A percentile compares a stretch with the other conserved stretches of the same genome.
phyloP scores from a whole-genome alignment of 305 asterid species.

The Plantago coronopus region DNA sequence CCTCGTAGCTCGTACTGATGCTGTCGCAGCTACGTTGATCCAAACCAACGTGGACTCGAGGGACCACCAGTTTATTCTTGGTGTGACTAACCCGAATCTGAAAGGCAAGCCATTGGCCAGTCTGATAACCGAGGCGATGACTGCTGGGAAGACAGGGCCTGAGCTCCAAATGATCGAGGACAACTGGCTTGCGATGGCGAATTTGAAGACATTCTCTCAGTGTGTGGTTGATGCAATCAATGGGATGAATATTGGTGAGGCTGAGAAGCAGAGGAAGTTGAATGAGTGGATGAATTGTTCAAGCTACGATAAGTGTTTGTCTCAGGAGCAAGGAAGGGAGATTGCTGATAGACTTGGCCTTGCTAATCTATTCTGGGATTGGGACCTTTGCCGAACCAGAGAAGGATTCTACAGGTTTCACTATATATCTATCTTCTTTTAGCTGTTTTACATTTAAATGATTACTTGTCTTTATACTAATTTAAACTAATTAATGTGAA shows the following conservation, averaged over 20 bases:
- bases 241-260: constrained; percentile 41
- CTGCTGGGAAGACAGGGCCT: constrained; percentile 70
- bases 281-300: constrained; percentile 72
- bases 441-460: too few relatives aligned
- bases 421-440: too few relatives aligned
- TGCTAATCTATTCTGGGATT: constrained; percentile 68
- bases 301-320: constrained; percentile 58
- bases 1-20: constrained; percentile 85
- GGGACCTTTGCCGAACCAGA: constrained; percentile 92
- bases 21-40: constrained; percentile 80
- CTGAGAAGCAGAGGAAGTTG: constrained; percentile 72
- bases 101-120: constrained; percentile 69
- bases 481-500: constrained; percentile 3
- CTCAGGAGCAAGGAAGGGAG: constrained; percentile 66
- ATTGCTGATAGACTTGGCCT: constrained; percentile 62
- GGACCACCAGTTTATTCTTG: constrained; percentile 86
- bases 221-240: constrained; percentile 68
- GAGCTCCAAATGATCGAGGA: constrained; percentile 86
- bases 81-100: constrained; percentile 66
- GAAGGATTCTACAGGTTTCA: constrained; percentile 71
- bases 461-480: too few relatives aligned
- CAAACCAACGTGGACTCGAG: constrained; percentile 83
- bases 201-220: constrained; percentile 69
- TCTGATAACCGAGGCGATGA: constrained; percentile 66
- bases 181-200: constrained; percentile 70